Evolutionary conservation across 176 grass and related monocot genomes (phyloP), one percentile per base, ranked within the genome.

Genomic region (Hyparrhenia diplandra): DNA sequence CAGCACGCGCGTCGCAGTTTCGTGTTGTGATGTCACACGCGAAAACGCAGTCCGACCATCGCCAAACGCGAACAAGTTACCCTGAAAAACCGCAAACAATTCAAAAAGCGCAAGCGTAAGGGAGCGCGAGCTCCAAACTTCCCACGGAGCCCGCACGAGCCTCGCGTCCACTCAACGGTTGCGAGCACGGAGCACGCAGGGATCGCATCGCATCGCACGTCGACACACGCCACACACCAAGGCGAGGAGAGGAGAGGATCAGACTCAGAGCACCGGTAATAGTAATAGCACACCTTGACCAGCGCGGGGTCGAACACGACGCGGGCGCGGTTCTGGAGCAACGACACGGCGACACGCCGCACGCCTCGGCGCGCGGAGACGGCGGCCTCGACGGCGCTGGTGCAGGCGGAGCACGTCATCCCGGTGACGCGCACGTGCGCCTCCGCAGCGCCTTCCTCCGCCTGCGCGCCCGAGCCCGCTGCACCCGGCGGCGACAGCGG

Each of bases 331-430:
- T 99, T 95, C 88, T 99, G 96, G 67, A 99, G 90, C 72, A 99
- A 82, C 6, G 96, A 99, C 16, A 99, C 96, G 39, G 96, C 86
- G 73, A 90, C 90, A 18, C 68, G 67, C 16, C 75, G 41, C 74
- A 99, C 96, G 8, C 96, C 96, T 8, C 18, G 76, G 47, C 86
- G 85, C 20, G 88, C 84, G 43, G 85, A 84, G 40, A 93, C 87
- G 62, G 96, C 88, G 28, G 70, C 82, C 84, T 98, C 96, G 36
- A 98, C 96, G 71, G 96, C 85, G 77, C 80, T 89, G 31, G 90
- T 98, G 87, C 96, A 98, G 32, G 96, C 96, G 10, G 96, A 98
- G 85, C 96, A 98, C 47, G 92, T 98, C 96, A 98, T 98, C 37
- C 96, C 96, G 5, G 72, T 89, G 68, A 98, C 88, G 64, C 88